Evolutionary conservation across 2,329 filamentous ascomycete genomes (phyloP), one percentile per base, ranked within the genome.

Genomic region (Capronia coronata): DNA sequence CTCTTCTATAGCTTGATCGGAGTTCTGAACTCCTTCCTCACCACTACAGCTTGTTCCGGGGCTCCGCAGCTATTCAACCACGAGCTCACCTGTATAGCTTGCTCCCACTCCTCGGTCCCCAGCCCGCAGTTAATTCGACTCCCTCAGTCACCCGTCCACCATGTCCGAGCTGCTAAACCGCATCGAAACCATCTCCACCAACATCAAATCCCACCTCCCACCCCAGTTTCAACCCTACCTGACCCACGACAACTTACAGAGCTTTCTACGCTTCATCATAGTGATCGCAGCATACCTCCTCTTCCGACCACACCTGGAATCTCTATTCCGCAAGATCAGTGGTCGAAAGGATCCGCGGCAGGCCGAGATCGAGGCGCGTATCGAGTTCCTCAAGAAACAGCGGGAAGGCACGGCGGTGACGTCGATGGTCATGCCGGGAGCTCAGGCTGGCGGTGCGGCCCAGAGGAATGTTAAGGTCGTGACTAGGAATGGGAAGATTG

Each of bases 221-320:
- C 11, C 14, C 1, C 27, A 40, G 14, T 21, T 39, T 18, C 52
- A 54, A 38, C 37, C 44, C 1, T 54, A 54, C 54, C 27, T 52
- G 11, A 52, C 54, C n/a, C 51, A 46, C 11, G 21, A 35, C 10
- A 52, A 54, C 46, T 35, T 57, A 7, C 51, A 57, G 34, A 14
- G 29, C 2, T 3, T 49, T 41, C 21, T 58, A 23, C 56, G 56
- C 21, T 11, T 51, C 23, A 34, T 57, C 18, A 49, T 58, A 22
- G 46, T 55, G 16, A 38, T 58, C 14, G n/a, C 40, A 11, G 55
- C 51, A 19, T 56, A 54, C 49, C n/a, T 55, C 23, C 54, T 58
- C 19, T 54, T 58, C 43, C 54, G 51, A 23, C 56, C 56, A n/a
- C 56, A 57, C 23, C 42, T 58, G 32, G 54, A 58, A 35, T n/a